These are phyloP conservation scores for Cladorrhinum sp. DNA, from an alignment of 2,329 filamentous ascomycete genomes.

Conservation along the genomic window DNA sequence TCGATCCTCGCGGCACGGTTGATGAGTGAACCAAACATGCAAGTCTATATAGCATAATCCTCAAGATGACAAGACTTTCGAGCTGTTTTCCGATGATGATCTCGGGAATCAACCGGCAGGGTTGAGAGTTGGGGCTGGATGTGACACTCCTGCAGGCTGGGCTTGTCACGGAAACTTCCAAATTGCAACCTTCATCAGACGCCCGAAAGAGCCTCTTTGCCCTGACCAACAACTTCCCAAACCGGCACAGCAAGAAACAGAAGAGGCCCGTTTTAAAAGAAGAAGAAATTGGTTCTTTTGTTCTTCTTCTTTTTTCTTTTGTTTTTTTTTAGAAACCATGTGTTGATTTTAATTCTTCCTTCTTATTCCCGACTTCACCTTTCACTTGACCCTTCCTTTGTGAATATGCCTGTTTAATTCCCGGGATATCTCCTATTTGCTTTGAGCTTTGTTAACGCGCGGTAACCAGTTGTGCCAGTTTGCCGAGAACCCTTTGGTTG, in stretches of 20 bases:
- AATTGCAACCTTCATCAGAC: neutral
- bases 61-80: too few species aligned
- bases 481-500: conserved; percentile 48
- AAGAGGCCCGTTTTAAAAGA: neutral
- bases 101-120: neutral
- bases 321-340: neutral
- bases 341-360: neutral
- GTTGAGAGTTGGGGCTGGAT: neutral
- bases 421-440: conserved; percentile 69
- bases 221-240: neutral
- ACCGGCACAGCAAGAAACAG: neutral
- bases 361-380: neutral
- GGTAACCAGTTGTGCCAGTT: conserved; percentile 33
- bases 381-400: neutral
- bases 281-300: too few species aligned
- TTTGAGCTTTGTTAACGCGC: conserved; percentile 40
- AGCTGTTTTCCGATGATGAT: neutral
- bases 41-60: neutral
- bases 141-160: neutral
- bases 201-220: too few species aligned
- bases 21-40: neutral
- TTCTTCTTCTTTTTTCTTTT: neutral
- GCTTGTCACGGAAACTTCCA: neutral
- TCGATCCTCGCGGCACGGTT: neutral
- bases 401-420: too few species aligned